Evolutionary conservation across 768 basidiomycete species (phyloP).

Genomic region (Leccinum sublutescens): DNA sequence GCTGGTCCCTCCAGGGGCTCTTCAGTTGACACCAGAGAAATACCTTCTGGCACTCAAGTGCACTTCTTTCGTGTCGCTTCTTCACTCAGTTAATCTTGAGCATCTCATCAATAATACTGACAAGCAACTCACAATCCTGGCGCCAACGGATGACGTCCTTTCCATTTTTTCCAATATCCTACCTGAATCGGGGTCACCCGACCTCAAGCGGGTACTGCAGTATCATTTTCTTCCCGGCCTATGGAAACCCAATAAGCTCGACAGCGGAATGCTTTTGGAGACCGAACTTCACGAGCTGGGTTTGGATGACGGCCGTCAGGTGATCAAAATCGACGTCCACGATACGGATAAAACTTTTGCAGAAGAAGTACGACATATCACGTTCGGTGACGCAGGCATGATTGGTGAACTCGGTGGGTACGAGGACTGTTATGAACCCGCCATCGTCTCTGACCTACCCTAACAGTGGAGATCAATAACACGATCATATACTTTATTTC

Average conservation of each 20-base stretch:
- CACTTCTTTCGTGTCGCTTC: slow-evolving; percentile 81
- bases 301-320: slow-evolving; percentile 66
- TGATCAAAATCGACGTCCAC: slow-evolving; percentile 65
- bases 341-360: slow-evolving; percentile 46
- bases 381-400: slow-evolving; percentile 81
- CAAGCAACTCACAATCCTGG: slow-evolving; percentile 82
- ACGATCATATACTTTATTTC: slow-evolving; percentile 89
- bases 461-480: slow-evolving; percentile 67
- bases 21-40: slow-evolving; percentile 90
- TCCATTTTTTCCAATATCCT: slow-evolving; percentile 51
- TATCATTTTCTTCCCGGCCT: slow-evolving; percentile 92
- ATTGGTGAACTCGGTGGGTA: slow-evolving; percentile 73
- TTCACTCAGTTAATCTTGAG: slow-evolving; percentile 79
- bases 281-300: slow-evolving; percentile 76
- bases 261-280: slow-evolving; percentile 71
- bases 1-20: slow-evolving; percentile 70
- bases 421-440: background rate
- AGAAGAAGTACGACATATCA: slow-evolving; percentile 50
- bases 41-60: slow-evolving; percentile 91
- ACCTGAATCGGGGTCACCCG: slow-evolving; percentile 63
- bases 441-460: slow-evolving; percentile 8
- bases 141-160: slow-evolving; percentile 85
- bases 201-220: slow-evolving; percentile 68
- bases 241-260: slow-evolving; percentile 68
- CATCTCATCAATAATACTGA: slow-evolving; percentile 69